Conservation (phyloP, 495 filamentous ascomycete genomes). For the Aspergillus ostianus region DNA sequence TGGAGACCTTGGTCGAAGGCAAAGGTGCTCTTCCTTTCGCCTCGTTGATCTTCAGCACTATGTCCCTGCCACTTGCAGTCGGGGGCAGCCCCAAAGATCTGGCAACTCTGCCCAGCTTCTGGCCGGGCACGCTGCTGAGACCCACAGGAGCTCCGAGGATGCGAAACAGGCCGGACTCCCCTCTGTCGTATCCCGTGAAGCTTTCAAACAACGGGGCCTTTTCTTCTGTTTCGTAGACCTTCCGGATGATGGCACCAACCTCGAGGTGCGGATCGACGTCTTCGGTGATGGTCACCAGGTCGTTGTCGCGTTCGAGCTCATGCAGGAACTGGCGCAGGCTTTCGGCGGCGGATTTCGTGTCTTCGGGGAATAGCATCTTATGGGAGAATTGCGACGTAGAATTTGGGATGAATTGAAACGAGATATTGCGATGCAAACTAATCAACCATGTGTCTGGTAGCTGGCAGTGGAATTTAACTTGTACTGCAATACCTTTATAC, state of each 20-base stretch:
- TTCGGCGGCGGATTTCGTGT: neutral
- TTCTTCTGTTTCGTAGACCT: conserved; percentile 34
- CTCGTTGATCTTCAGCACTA: conserved; percentile 29
- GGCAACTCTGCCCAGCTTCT: conserved; percentile 32
- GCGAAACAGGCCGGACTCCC: conserved; percentile 33
- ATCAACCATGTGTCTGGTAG: too few relatives aligned
- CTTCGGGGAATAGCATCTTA: neutral
- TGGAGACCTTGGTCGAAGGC: conserved; percentile 22
- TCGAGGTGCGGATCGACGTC: conserved; percentile 36
- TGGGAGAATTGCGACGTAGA: neutral
- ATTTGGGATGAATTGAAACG: too few relatives aligned
- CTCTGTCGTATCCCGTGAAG: conserved; percentile 22
- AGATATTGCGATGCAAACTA: too few relatives aligned
- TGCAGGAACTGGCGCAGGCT: conserved; percentile 23
- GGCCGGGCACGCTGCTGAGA: conserved; percentile 18
- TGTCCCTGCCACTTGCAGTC: conserved; percentile 23
- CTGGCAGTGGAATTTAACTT: too few relatives aligned
- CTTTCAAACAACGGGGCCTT: conserved; percentile 42
- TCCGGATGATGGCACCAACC: conserved; percentile 33
- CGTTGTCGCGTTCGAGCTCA: conserved; percentile 30
- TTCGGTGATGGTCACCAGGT: conserved; percentile 32
- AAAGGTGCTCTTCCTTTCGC: conserved; percentile 25
- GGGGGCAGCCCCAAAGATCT: conserved; percentile 31
- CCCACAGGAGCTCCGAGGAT: conserved; percentile 37
- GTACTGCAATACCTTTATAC: too few relatives aligned